Conservation (phyloP, 2,329 filamentous ascomycete genomes). For the Calonectria henricotiae region DNA sequence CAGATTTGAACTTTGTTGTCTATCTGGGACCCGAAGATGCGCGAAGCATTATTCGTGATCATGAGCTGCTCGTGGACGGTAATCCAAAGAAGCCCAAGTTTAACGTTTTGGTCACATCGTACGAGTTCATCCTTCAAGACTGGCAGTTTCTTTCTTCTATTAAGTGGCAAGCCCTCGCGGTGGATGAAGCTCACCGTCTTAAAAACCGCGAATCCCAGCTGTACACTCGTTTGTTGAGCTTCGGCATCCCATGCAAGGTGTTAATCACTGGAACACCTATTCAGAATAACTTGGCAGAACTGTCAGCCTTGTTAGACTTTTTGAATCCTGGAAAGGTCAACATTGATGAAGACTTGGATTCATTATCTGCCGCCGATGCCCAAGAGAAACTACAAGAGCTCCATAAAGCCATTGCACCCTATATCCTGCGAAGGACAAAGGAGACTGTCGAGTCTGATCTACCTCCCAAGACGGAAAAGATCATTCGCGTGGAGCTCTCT, state of each 20-base stretch:
- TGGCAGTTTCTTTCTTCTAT: slow-evolving; percentile 88
- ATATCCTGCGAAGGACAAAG: slow-evolving; percentile 95
- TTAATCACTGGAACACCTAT: slow-evolving; percentile 98
- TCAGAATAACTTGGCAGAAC: slow-evolving; percentile 94
- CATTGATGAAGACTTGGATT: slow-evolving; percentile 93
- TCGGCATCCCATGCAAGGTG: slow-evolving; percentile 89
- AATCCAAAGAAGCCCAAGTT: slow-evolving; percentile 94
- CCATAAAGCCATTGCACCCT: slow-evolving; percentile 90
- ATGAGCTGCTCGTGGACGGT: slow-evolving; percentile 89
- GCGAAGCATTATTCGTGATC: slow-evolving; percentile 88
- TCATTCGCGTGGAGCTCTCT: slow-evolving; percentile 96
- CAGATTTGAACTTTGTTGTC: slow-evolving; percentile 96
- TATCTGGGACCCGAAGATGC: slow-evolving; percentile 93
- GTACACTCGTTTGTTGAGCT: slow-evolving; percentile 87
- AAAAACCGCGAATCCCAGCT: slow-evolving; percentile 98
- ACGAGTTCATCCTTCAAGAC: slow-evolving; percentile 95
- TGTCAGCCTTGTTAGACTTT: slow-evolving; percentile 95
- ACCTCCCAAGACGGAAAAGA: slow-evolving; percentile 98
- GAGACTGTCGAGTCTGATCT: slow-evolving; percentile 97
- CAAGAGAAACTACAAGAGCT: slow-evolving; percentile 90
- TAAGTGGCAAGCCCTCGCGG: slow-evolving; percentile 97
- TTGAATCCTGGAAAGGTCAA: slow-evolving; percentile 94
- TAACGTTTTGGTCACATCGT: slow-evolving; percentile 97
- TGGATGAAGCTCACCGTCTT: slow-evolving; percentile 96
- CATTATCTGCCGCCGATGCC: slow-evolving; percentile 82